Evolutionary conservation across 257 asterid species (phyloP).

Genomic region (Nicotiana noctiflora): DNA sequence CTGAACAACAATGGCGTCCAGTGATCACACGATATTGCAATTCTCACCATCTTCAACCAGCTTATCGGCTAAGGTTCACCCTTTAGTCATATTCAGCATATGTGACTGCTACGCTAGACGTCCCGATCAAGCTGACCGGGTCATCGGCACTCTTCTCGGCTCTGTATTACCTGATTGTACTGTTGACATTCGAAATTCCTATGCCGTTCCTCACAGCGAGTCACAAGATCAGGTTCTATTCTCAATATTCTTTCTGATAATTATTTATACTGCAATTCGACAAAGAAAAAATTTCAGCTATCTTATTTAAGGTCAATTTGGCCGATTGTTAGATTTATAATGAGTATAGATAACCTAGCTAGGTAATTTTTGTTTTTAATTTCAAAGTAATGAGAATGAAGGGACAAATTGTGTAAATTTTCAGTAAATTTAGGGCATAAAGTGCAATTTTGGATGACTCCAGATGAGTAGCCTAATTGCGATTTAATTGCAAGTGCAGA

Average conservation of each 20-base stretch:
- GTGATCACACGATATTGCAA: constrained; percentile 57
- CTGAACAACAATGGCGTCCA: constrained; percentile 35
- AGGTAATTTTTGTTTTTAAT: not conserved
- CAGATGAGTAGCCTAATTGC: not conserved
- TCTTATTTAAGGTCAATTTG: not conserved
- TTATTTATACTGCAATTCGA: not conserved
- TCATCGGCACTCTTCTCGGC: constrained; percentile 90
- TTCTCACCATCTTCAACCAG: constrained; percentile 45
- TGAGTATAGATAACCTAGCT: not conserved
- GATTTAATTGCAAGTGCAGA: not conserved
- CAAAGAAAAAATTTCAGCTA: no score
- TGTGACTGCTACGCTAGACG: constrained; percentile 83
- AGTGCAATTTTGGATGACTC: not conserved
- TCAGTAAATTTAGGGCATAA: not conserved
- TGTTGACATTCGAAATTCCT: constrained; percentile 76
- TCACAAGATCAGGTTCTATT: constrained; percentile 73
- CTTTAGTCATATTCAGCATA: constrained; percentile 74
- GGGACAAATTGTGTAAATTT: not conserved
- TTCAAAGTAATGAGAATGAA: not conserved
- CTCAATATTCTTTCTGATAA: not conserved
- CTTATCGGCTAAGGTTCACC: constrained; percentile 70
- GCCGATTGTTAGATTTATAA: not conserved
- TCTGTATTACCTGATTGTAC: constrained; percentile 87
- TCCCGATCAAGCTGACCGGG: constrained; percentile 90
- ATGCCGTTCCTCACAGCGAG: constrained; percentile 91